A percentile compares a stretch with the other conserved stretches of the same genome.
These are phyloP conservation scores for Vitis rupestris DNA, from an alignment of 164 flowering plant genomes.

Conservation along the genomic window DNA sequence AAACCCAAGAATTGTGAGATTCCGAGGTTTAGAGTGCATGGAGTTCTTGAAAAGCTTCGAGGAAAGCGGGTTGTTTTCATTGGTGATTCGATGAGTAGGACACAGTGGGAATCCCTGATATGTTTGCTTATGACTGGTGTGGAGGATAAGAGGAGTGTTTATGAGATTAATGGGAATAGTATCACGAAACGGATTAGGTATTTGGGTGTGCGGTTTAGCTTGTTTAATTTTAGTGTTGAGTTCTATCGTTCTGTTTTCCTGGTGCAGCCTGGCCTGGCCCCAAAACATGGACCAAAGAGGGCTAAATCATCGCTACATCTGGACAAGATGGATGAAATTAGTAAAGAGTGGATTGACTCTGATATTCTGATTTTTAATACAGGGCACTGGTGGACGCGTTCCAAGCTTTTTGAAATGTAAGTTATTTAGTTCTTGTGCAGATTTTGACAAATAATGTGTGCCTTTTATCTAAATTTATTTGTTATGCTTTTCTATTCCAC, in stretches of 20 bases:
- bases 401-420: slow-evolving; percentile 67
- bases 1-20: slow-evolving; percentile 76
- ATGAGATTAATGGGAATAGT: slow-evolving; percentile 68
- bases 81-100: slow-evolving; percentile 88
- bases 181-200: slow-evolving; percentile 68
- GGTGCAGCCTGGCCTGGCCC: slow-evolving; percentile 54
- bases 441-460: too few relatives aligned
- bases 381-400: slow-evolving; percentile 87
- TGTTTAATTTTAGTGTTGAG: slow-evolving; percentile 53
- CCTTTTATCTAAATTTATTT: background rate
- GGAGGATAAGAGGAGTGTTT: slow-evolving; percentile 61
- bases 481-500: background rate
- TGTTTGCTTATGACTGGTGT: slow-evolving; percentile 80
- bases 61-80: slow-evolving; percentile 77
- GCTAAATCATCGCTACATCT: slow-evolving; percentile 55
- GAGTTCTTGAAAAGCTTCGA: slow-evolving; percentile 48
- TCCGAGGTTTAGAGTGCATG: slow-evolving; percentile 47
- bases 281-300: slow-evolving; percentile 56
- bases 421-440: slow-evolving; percentile 18
- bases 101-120: slow-evolving; percentile 87
- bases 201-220: slow-evolving; percentile 55
- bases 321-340: slow-evolving; percentile 63
- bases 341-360: slow-evolving; percentile 64
- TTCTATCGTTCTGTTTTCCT: slow-evolving; percentile 72
- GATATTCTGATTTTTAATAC: slow-evolving; percentile 79